These are phyloP conservation scores for Tetragonia tetragonoides DNA, from an alignment of 148 eudicot species.

Conservation along the genomic window DNA sequence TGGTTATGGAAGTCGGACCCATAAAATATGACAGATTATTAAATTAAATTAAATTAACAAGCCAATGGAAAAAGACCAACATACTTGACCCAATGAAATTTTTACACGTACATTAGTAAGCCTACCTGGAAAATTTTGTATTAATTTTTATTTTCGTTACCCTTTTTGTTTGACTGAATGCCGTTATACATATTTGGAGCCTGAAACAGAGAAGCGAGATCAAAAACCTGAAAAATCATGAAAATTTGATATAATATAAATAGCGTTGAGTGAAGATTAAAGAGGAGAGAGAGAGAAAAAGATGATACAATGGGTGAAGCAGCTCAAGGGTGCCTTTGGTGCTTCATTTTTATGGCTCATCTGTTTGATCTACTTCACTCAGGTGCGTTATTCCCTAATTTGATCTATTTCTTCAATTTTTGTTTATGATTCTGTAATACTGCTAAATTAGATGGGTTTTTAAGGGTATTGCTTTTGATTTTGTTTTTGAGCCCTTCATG, in stretches of 20 bases:
- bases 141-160: background rate
- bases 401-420: background rate
- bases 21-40: background rate
- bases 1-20: too few relatives aligned
- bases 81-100: background rate
- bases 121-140: background rate
- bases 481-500: background rate
- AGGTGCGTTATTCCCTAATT: slow-evolving; percentile 42
- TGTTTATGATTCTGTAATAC: background rate
- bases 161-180: background rate
- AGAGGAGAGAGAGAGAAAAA: slow-evolving; percentile 10
- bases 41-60: background rate
- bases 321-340: slow-evolving; percentile 64
- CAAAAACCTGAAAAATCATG: slow-evolving; percentile 2
- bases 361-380: slow-evolving; percentile 92
- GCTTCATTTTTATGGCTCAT: slow-evolving; percentile 89
- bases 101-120: background rate
- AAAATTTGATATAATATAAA: background rate
- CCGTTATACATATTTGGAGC: background rate
- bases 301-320: slow-evolving; percentile 68
- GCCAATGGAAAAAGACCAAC: slow-evolving; percentile 12
- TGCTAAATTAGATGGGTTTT: background rate
- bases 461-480: background rate
- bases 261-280: background rate
- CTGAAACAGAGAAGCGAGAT: background rate